phyloP scores from a whole-genome alignment of 331 rosid species.

The Cydonia oblonga region DNA sequence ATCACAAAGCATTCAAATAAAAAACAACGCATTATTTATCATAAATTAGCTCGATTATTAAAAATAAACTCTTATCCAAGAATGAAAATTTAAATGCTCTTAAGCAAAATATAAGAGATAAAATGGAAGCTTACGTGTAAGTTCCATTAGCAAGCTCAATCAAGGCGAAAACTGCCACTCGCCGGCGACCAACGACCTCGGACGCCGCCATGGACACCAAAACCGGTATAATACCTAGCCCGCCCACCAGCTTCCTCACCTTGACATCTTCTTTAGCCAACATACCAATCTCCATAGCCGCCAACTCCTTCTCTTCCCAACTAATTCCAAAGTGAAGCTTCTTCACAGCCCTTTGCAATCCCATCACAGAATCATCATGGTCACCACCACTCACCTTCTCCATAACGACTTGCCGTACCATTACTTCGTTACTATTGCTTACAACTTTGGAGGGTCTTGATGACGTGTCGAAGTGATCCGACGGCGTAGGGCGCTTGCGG shows the following conservation, averaged over 20 bases:
- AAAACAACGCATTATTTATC: no score
- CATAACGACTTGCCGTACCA: not conserved
- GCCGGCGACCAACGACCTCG: conserved; percentile 24
- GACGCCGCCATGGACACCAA: conserved; percentile 69
- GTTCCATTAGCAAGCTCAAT: conserved; percentile 68
- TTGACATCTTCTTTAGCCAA: conserved; percentile 51
- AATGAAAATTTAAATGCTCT: not conserved
- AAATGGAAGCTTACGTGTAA: conserved; percentile 45
- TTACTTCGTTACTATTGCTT: conserved; percentile 5
- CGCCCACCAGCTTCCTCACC: conserved; percentile 57
- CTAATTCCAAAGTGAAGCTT: conserved; percentile 72
- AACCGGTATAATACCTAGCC: conserved; percentile 75
- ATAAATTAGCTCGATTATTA: not conserved
- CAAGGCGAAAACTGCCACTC: conserved; percentile 40
- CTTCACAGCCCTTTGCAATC: conserved; percentile 71
- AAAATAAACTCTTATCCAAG: not conserved
- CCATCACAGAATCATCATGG: conserved; percentile 19
- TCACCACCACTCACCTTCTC: conserved; percentile 8
- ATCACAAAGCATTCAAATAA: no score
- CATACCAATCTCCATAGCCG: conserved; percentile 51
- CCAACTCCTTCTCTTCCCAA: conserved; percentile 76
- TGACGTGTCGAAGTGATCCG: conserved; percentile 18
- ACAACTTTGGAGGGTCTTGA: conserved; percentile 1
- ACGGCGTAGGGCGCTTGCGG: conserved; percentile 30
- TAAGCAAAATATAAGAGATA: not conserved